These are phyloP conservation scores for Boletellus ananas DNA, from an alignment of 768 basidiomycete genomes.

Conservation along the genomic window DNA sequence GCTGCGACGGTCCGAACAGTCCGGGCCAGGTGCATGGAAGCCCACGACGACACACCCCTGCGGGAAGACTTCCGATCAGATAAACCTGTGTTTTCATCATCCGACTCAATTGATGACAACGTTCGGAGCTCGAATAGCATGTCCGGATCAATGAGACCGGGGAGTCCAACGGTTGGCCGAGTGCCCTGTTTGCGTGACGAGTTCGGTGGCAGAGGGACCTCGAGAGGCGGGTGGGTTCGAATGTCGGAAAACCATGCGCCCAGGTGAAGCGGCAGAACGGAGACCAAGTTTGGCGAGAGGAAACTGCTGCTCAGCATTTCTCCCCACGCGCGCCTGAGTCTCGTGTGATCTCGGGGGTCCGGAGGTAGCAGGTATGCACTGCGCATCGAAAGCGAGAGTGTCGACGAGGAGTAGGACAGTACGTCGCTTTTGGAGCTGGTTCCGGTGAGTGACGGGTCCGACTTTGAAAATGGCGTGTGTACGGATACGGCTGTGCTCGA, in stretches of 20 bases:
- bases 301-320: constrained; percentile 60
- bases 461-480: constrained; percentile 16
- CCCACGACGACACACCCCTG: constrained; percentile 40
- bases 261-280: constrained; percentile 66
- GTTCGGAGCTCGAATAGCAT: constrained; percentile 31
- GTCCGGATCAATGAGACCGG: constrained; percentile 28
- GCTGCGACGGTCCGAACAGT: constrained; percentile 52
- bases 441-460: constrained; percentile 19
- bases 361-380: constrained; percentile 18
- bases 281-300: constrained; percentile 48
- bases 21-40: constrained; percentile 64
- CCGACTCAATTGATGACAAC: constrained; percentile 25
- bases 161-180: constrained; percentile 13
- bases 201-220: constrained; percentile 55
- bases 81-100: constrained; percentile 23
- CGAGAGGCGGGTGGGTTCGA: constrained; percentile 44
- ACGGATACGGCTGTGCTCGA: constrained; percentile 27
- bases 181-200: constrained; percentile 29
- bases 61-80: constrained; percentile 18
- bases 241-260: constrained; percentile 54
- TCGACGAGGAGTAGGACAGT: constrained; percentile 16
- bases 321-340: constrained; percentile 62
- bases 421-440: constrained; percentile 15
- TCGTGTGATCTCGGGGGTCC: constrained; percentile 59
- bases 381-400: constrained; percentile 21